phyloP scores from a whole-genome alignment of 108 stramenopile genomes.

The Skeletonema marinoi region DNA sequence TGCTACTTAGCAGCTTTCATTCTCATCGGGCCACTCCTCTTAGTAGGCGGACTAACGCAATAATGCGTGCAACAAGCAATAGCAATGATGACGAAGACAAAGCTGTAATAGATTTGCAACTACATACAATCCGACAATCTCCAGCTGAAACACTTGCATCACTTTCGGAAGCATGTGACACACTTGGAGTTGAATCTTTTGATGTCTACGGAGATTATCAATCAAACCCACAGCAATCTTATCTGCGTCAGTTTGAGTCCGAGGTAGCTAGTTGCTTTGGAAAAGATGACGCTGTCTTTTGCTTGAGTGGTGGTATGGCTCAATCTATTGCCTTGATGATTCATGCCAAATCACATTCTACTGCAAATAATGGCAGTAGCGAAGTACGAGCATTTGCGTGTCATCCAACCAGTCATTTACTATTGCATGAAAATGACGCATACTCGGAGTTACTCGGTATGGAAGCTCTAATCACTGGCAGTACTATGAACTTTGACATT shows the following conservation, averaged over 20 bases:
- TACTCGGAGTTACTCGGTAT: constrained; percentile 56
- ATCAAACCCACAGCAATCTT: constrained; percentile 38
- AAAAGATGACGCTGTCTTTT: constrained; percentile 79
- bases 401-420: constrained; percentile 71
- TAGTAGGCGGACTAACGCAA: neutral
- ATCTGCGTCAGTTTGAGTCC: constrained; percentile 66
- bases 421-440: constrained; percentile 71
- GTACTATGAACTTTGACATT: constrained; percentile 24
- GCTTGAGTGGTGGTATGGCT: constrained; percentile 84
- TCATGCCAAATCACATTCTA: constrained; percentile 22
- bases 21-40: neutral
- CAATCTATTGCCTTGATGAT: constrained; percentile 76
- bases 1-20: neutral
- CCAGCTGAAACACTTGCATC: constrained; percentile 38
- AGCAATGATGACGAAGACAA: neutral
- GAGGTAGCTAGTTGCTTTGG: constrained; percentile 65
- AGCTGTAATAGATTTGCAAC: constrained; percentile 16
- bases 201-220: constrained; percentile 72
- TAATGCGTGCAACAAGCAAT: neutral
- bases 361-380: neutral
- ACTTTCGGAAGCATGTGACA: constrained; percentile 32
- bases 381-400: constrained; percentile 51
- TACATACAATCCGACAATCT: constrained; percentile 42
- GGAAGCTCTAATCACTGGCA: constrained; percentile 38
- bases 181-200: constrained; percentile 29